Evolutionary conservation across 2,329 filamentous ascomycete species (phyloP).

Genomic region (Fusarium bactridioides): DNA sequence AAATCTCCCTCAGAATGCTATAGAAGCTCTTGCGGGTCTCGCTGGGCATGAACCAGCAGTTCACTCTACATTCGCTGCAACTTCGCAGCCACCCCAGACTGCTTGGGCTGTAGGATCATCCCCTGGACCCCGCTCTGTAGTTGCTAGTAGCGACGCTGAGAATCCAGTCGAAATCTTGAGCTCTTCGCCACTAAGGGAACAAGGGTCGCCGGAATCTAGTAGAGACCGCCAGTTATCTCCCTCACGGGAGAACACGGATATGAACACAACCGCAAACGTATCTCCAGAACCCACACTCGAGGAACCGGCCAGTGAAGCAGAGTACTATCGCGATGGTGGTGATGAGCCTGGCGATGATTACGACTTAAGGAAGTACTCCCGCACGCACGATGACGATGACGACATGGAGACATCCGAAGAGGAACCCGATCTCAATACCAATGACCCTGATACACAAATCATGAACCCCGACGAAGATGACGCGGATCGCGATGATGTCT

Average conservation of each 20-base stretch:
- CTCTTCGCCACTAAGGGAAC: constrained; percentile 31
- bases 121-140: constrained; percentile 7
- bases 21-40: constrained; percentile 16
- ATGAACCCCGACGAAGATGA: constrained; percentile 35
- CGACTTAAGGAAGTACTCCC: constrained; percentile 46
- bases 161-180: constrained; percentile 37
- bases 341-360: constrained; percentile 47
- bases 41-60: constrained; percentile 13
- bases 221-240: constrained; percentile 10
- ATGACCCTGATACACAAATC: constrained; percentile 35
- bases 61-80: constrained; percentile 10
- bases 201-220: constrained; percentile 7
- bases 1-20: background rate
- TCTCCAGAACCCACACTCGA: constrained; percentile 16
- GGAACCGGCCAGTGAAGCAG: constrained; percentile 29
- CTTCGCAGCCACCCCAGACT: constrained; percentile 7
- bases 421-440: constrained; percentile 41
- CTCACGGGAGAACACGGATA: background rate
- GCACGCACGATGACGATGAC: constrained; percentile 46
- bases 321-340: constrained; percentile 37
- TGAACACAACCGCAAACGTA: background rate
- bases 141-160: constrained; percentile 24
- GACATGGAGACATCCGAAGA: constrained; percentile 43
- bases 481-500: constrained; percentile 39
- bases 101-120: constrained; percentile 18